A percentile compares a stretch with the other conserved stretches of the same genome.
These are phyloP conservation scores for Huiozyma sinensis DNA, from an alignment of 805 yeast genomes.

Conservation along the genomic window DNA sequence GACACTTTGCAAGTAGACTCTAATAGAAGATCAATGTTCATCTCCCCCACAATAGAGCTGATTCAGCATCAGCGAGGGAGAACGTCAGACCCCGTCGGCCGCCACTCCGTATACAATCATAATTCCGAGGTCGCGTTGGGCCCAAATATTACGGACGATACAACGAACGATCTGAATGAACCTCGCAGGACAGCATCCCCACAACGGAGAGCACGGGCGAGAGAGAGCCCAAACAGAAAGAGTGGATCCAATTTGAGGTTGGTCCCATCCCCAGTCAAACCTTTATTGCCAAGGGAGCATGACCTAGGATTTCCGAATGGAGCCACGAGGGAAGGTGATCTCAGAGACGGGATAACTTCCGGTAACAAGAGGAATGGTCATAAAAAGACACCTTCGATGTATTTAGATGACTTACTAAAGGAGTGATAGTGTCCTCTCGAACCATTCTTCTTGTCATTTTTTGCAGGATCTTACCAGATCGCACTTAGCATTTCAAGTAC, in stretches of 20 bases:
- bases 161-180: conserved; percentile 4
- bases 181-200: conserved; percentile 26
- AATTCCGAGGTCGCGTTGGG: neutral
- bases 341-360: too few species aligned
- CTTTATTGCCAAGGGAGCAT: neutral
- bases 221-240: conserved; percentile 32
- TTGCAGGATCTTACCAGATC: too few species aligned
- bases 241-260: conserved; percentile 29
- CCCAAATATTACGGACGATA: neutral
- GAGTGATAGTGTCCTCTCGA: neutral
- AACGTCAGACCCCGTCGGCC: neutral
- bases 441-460: too few species aligned
- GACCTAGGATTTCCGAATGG: neutral
- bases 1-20: conserved; percentile 6
- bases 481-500: too few species aligned
- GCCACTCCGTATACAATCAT: neutral
- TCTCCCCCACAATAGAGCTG: conserved; percentile 74
- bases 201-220: conserved; percentile 16
- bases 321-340: too few species aligned
- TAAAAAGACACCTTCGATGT: conserved; percentile 20
- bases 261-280: conserved; percentile 3
- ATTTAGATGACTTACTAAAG: conserved; percentile 19
- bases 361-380: conserved; percentile 1
- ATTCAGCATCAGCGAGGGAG: conserved; percentile 31
- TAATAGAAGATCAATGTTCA: conserved; percentile 40